Conservation (phyloP, 164 flowering plant species). For the Echeveria elegans region DNA sequence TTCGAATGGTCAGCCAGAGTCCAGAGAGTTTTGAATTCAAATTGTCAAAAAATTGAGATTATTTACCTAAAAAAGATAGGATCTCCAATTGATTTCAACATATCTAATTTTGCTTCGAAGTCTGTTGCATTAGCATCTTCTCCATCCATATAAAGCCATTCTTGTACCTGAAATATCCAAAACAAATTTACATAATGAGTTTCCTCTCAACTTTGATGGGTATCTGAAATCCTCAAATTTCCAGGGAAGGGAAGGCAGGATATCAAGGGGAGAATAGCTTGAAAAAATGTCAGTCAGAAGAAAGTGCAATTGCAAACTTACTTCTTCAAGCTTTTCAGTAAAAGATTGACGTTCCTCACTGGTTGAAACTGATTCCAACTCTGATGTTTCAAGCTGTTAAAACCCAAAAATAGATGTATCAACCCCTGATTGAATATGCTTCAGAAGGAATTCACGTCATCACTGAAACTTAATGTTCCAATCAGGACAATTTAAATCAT, state of each 20-base stretch:
- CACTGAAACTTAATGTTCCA: neutral
- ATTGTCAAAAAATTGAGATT: neutral
- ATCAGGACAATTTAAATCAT: neutral
- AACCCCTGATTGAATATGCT: neutral
- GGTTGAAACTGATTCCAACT: constrained; percentile 52
- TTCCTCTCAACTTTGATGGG: neutral
- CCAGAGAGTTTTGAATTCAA: neutral
- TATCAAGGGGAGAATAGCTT: too few relatives aligned
- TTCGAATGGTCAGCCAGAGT: neutral
- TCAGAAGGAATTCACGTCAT: neutral
- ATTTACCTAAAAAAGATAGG: constrained; percentile 84
- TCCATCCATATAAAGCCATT: constrained; percentile 95
- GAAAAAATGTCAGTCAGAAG: neutral
- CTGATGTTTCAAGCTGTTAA: constrained; percentile 67
- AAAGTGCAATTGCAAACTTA: constrained; percentile 13
- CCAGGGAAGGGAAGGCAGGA: too few relatives aligned
- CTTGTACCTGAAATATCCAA: constrained; percentile 58
- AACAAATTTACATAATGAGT: neutral
- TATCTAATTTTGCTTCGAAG: constrained; percentile 60
- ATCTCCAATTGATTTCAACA: constrained; percentile 64
- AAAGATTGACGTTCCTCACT: constrained; percentile 65
- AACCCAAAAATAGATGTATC: constrained; percentile 9
- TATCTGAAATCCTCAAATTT: neutral
- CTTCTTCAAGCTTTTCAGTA: constrained; percentile 82
- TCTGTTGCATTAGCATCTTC: constrained; percentile 87